Conservation (phyloP, 345 rosid genomes). For the Dipteronia dyeriana region DNA sequence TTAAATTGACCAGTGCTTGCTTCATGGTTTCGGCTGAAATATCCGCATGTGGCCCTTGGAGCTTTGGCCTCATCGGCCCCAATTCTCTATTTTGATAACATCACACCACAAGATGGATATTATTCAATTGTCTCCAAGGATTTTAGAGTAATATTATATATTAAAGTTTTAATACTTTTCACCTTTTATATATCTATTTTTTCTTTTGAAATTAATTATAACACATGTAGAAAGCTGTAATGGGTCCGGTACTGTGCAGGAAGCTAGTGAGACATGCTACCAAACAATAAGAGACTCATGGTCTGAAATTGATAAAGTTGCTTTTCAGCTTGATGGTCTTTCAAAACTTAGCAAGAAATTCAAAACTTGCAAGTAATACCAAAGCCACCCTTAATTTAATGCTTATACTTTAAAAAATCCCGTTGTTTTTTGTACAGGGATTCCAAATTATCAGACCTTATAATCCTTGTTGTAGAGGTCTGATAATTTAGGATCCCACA, state of each 20-base stretch:
- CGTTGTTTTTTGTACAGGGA: no score
- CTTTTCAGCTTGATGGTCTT: conserved; percentile 15
- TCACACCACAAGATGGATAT: conserved; percentile 33
- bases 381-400: neutral
- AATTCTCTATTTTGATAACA: conserved; percentile 46
- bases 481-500: no score
- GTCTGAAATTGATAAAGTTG: conserved; percentile 31
- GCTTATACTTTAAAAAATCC: no score
- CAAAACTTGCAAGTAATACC: conserved; percentile 26
- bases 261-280: conserved; percentile 43
- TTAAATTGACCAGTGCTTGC: conserved; percentile 39
- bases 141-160: conserved; percentile 24
- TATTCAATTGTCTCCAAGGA: conserved; percentile 34
- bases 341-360: conserved; percentile 13
- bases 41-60: conserved; percentile 57
- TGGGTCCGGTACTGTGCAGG: neutral
- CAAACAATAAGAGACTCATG: conserved; percentile 38
- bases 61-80: conserved; percentile 62
- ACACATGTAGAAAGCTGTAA: neutral
- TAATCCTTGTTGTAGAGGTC: no score
- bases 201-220: neutral
- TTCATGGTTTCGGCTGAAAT: conserved; percentile 55
- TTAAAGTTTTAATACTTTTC: no score
- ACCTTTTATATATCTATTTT: neutral
- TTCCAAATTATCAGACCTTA: no score